Evolutionary conservation across 805 yeast species (phyloP), one percentile per base, ranked within the genome.

Genomic region (Candida vaughaniae): DNA sequence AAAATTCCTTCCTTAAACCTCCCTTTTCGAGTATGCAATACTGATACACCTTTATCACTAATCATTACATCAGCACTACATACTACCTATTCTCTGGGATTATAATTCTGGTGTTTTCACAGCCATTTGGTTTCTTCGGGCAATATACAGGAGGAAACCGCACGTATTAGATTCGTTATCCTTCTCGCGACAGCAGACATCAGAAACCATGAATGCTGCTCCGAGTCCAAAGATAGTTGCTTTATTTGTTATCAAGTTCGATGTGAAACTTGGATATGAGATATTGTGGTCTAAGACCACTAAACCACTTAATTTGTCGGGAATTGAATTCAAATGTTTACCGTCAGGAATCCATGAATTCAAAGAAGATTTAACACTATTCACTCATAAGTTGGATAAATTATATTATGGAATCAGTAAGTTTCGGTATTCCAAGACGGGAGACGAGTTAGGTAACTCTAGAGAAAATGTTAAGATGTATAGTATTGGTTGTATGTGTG

Each of bases 331-430:
- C 46, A 64, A 63, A 36, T 51, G 55, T 10, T 48, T 68, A 20
- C 74, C 73, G 6, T 62, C 69, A 0, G 73, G 73, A 2, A 53
- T 68, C 27, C 73, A 67, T 42, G 65, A 66, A 36, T 49, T 47
- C 23, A 44, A 47, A 14, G 41, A 54, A 36, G 56, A 62, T 12
- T 52, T 62, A 7, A 51, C 65, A 8, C 47, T 60, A 29, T 47
- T 67, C 33, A 52, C 63, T 28, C 71, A 66, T 40, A 41, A 39
- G 12, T 25, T 31, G 18, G 53, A 47, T 16, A 47, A 40, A 20
- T 35, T 56, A 4, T 62, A 61, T 46, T 64, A 62, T 42, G 74
- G 74, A 9, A 29, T 61, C 14, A 52, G 64, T 11, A 53, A 61
- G 16, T 66, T 63, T 43, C 52, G 57, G 28, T 41, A 35, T 14